Conservation (phyloP, 2,329 filamentous ascomycete species). For the Botrytis fragariae region DNA sequence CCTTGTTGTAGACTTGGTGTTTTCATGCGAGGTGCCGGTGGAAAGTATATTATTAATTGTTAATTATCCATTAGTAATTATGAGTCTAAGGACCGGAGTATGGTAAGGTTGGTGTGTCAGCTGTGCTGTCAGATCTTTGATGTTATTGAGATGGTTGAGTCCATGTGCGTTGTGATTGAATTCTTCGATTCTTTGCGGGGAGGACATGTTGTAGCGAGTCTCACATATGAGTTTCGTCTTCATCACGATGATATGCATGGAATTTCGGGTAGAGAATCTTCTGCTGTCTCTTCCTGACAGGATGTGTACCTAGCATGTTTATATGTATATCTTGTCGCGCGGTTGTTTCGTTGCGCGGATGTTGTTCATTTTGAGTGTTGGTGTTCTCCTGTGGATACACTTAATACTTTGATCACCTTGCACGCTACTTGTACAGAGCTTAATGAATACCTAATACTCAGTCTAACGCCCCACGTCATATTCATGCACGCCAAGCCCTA, state of each 20-base stretch:
- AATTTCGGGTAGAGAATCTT: neutral
- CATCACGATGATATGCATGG: neutral
- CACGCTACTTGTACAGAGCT: too few relatives aligned
- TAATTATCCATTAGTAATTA: neutral
- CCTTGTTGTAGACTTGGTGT: slow-evolving; percentile 1
- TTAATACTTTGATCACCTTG: neutral
- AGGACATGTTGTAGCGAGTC: neutral
- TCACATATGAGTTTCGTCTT: neutral
- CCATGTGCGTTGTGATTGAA: neutral
- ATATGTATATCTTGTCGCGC: slow-evolving; percentile 1
- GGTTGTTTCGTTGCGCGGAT: neutral
- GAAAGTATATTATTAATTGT: neutral
- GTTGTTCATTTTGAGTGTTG: neutral
- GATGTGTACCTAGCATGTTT: too few relatives aligned
- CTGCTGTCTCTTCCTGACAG: neutral
- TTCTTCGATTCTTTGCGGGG: neutral
- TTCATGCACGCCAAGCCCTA: slow-evolving; percentile 1
- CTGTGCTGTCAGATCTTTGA: neutral
- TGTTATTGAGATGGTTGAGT: neutral
- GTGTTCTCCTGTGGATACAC: neutral
- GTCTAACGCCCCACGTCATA: neutral
- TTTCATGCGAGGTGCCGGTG: neutral
- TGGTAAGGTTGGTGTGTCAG: neutral
- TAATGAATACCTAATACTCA: neutral
- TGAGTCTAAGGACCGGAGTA: neutral